phyloP scores from a whole-genome alignment of 2,329 filamentous ascomycete species.

The Pezicula neosporulosa region DNA sequence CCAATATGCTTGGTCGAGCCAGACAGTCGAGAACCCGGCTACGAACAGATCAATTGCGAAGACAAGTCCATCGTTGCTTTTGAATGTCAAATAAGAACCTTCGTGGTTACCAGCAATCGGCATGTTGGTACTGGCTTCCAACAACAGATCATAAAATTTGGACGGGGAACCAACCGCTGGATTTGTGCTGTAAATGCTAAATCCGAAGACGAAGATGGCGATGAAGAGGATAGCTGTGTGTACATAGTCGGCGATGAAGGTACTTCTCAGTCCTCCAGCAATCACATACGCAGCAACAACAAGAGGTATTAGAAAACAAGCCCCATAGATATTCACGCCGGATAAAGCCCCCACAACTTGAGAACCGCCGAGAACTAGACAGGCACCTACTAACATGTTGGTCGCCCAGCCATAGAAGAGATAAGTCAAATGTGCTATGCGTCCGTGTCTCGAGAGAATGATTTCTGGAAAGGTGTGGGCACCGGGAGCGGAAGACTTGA shows the following conservation, averaged over 20 bases:
- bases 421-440: conserved; percentile 33
- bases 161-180: conserved; percentile 27
- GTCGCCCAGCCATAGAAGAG: conserved; percentile 36
- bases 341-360: conserved; percentile 36
- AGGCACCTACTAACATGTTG: conserved; percentile 37
- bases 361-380: conserved; percentile 34
- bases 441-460: conserved; percentile 34
- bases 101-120: conserved; percentile 31
- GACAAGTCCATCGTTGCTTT: conserved; percentile 31
- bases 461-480: conserved; percentile 41
- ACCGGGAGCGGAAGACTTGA: conserved; percentile 36
- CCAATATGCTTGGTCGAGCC: conserved; percentile 41
- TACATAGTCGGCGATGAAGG: conserved; percentile 38
- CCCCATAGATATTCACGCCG: conserved; percentile 38
- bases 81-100: conserved; percentile 35
- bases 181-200: conserved; percentile 31
- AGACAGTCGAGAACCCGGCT: conserved; percentile 33
- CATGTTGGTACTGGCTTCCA: conserved; percentile 26
- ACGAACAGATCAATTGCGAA: conserved; percentile 35
- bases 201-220: conserved; percentile 35
- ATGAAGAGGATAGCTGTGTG: conserved; percentile 38
- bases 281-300: conserved; percentile 37
- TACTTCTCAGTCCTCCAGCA: conserved; percentile 34
- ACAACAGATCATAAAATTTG: conserved; percentile 34
- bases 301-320: conserved; percentile 35